phyloP scores from a whole-genome alignment of 2,329 filamentous ascomycete species.

The Cladophialophora chaetospira region DNA sequence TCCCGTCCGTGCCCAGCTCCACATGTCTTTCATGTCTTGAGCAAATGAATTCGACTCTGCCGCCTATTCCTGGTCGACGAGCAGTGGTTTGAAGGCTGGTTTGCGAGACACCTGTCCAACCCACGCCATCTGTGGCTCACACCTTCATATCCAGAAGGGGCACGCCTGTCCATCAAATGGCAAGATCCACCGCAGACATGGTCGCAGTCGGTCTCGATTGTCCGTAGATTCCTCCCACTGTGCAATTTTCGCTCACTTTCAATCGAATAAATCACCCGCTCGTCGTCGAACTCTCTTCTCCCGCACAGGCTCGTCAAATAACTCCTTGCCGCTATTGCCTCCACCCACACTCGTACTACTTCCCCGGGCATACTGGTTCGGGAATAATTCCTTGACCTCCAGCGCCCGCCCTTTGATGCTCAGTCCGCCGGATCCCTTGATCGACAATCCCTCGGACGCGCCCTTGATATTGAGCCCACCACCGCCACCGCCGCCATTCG shows the following conservation, averaged over 20 bases:
- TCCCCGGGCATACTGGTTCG: slow-evolving; percentile 55
- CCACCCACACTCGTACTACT: not conserved
- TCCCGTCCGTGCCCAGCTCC: not conserved
- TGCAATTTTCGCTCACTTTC: slow-evolving; percentile 37
- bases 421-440: slow-evolving; percentile 53
- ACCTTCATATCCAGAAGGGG: too few relatives aligned
- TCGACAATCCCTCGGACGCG: slow-evolving; percentile 35
- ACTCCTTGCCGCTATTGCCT: slow-evolving; percentile 66
- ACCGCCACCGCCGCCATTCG: slow-evolving; percentile 33
- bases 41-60: not conserved
- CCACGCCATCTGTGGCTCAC: too few relatives aligned
- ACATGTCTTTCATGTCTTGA: not conserved
- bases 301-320: slow-evolving; percentile 64
- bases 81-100: too few relatives aligned
- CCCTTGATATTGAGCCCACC: slow-evolving; percentile 63
- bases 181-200: not conserved
- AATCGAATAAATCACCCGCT: slow-evolving; percentile 74
- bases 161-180: not conserved
- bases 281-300: slow-evolving; percentile 56
- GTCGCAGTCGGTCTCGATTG: too few relatives aligned
- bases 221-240: not conserved
- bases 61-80: too few relatives aligned
- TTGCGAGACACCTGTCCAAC: too few relatives aligned
- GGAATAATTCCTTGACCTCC: slow-evolving; percentile 68
- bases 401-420: slow-evolving; percentile 69